phyloP scores from a whole-genome alignment of 2,329 filamentous ascomycete genomes.

The Nigrograna mackinnonii region DNA sequence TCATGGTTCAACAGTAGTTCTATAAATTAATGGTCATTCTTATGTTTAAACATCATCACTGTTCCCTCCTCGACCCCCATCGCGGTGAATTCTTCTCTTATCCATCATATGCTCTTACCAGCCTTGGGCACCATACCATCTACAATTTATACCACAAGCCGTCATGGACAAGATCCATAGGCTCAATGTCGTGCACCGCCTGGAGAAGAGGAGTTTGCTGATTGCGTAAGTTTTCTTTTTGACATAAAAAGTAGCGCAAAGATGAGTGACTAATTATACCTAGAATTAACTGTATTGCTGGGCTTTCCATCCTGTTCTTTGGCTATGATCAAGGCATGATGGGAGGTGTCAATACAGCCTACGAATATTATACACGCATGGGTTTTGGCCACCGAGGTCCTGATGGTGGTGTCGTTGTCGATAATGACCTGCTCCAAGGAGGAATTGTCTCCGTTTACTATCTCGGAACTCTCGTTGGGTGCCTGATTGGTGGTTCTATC shows the following conservation, averaged over 20 bases:
- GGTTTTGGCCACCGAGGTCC: constrained; percentile 30
- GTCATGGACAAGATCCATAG: constrained; percentile 29
- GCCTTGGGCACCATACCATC: too few relatives aligned
- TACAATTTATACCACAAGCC: neutral
- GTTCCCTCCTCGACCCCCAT: too few relatives aligned
- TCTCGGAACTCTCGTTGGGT: constrained; percentile 44
- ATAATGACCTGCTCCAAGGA: constrained; percentile 30
- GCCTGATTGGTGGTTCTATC: constrained; percentile 53
- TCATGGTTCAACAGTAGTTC: too few relatives aligned
- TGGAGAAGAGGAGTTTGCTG: constrained; percentile 30
- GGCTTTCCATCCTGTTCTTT: constrained; percentile 34
- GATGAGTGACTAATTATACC: too few relatives aligned
- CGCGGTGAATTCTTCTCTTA: too few relatives aligned
- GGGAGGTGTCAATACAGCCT: constrained; percentile 36
- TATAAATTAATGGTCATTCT: too few relatives aligned
- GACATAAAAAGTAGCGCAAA: neutral
- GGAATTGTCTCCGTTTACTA: constrained; percentile 21
- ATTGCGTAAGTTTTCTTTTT: constrained; percentile 15
- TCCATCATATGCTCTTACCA: too few relatives aligned
- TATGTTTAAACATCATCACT: too few relatives aligned
- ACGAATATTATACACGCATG: constrained; percentile 34
- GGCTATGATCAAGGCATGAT: constrained; percentile 40
- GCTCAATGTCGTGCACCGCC: constrained; percentile 10
- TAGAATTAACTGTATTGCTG: constrained; percentile 31
- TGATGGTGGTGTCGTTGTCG: constrained; percentile 24